phyloP scores from a whole-genome alignment of 352 stramenopile species.

The Phytophthora idaei region DNA sequence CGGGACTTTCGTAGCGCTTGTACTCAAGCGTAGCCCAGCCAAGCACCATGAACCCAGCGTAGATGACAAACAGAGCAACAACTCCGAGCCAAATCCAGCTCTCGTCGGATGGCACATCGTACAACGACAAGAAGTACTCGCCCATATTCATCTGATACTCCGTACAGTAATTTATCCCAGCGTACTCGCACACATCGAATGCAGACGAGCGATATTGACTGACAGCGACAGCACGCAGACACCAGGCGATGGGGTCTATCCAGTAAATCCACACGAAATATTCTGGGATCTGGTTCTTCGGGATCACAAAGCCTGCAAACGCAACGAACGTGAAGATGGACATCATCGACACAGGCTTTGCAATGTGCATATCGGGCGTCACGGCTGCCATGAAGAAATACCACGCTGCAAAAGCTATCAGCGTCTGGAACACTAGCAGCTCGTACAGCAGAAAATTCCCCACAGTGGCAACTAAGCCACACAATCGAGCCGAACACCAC shows the following conservation, averaged over 20 bases:
- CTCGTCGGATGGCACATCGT: not conserved
- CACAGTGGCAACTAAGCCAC: not conserved
- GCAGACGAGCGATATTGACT: constrained; percentile 6
- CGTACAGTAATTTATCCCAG: not conserved
- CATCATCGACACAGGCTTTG: constrained; percentile 46
- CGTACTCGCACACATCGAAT: constrained; percentile 7
- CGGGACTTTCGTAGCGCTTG: not conserved
- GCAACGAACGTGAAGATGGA: constrained; percentile 51
- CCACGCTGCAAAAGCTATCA: not conserved
- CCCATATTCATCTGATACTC: not conserved
- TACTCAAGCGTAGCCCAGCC: constrained; percentile 7
- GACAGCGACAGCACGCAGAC: not conserved
- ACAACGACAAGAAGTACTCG: constrained; percentile 30
- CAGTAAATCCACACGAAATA: not conserved
- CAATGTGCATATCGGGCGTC: not conserved
- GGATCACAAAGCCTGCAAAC: not conserved
- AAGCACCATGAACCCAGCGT: constrained; percentile 43
- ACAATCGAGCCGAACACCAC: not conserved
- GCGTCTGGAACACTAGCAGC: constrained; percentile 38
- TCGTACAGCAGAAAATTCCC: not conserved
- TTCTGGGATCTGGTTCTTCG: not conserved
- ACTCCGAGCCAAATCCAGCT: constrained; percentile 17
- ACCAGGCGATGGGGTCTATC: not conserved
- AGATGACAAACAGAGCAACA: constrained; percentile 44
- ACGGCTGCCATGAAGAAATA: not conserved